phyloP scores from a whole-genome alignment of 2,329 filamentous ascomycete species.

The Fusarium newnesense region DNA sequence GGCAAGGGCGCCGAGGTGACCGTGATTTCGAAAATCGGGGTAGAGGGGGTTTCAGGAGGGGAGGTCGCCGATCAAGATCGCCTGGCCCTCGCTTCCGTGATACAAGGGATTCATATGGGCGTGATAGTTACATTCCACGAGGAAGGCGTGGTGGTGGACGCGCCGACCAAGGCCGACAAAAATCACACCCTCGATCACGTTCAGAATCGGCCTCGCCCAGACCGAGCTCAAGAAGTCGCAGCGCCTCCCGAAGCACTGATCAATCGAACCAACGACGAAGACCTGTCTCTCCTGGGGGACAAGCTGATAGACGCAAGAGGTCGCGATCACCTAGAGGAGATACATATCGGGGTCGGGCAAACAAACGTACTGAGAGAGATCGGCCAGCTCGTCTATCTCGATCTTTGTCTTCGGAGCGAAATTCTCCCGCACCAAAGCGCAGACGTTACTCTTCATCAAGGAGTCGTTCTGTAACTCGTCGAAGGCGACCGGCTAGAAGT shows the following conservation, averaged over 20 bases:
- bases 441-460: slow-evolving; percentile 61
- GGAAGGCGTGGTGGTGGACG: slow-evolving; percentile 53
- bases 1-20: slow-evolving; percentile 64
- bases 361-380: slow-evolving; percentile 35
- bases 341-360: slow-evolving; percentile 41
- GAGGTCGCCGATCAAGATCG: slow-evolving; percentile 59
- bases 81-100: slow-evolving; percentile 57
- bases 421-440: slow-evolving; percentile 60
- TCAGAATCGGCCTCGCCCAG: slow-evolving; percentile 47
- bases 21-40: slow-evolving; percentile 58
- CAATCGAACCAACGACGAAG: slow-evolving; percentile 49
- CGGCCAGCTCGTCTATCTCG: slow-evolving; percentile 45
- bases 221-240: slow-evolving; percentile 50
- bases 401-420: slow-evolving; percentile 51
- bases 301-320: slow-evolving; percentile 51
- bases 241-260: slow-evolving; percentile 45
- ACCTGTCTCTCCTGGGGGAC: slow-evolving; percentile 48
- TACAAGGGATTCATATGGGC: slow-evolving; percentile 56
- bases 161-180: slow-evolving; percentile 54
- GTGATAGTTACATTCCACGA: slow-evolving; percentile 66
- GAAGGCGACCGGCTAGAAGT: slow-evolving; percentile 50
- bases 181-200: slow-evolving; percentile 48
- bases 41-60: slow-evolving; percentile 57
- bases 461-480: slow-evolving; percentile 57
- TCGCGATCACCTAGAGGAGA: slow-evolving; percentile 51